Conservation (phyloP, 768 basidiomycete genomes). For the Hypholoma fasciculare region DNA sequence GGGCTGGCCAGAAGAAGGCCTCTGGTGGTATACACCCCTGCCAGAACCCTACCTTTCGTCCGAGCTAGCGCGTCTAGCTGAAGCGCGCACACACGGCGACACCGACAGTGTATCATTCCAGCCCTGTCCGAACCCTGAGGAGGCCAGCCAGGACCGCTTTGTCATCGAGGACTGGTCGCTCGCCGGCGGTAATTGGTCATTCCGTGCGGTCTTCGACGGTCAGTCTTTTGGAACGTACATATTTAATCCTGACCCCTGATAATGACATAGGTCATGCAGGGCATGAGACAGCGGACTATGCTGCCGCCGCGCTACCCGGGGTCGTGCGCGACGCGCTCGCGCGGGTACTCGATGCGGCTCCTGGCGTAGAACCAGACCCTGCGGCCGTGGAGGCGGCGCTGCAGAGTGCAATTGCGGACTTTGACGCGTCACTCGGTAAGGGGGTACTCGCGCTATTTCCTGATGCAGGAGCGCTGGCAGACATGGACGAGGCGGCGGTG, state of each 20-base stretch:
- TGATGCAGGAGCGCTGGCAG: slow-evolving; percentile 25
- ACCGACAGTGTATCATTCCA: slow-evolving; percentile 48
- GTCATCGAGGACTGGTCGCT: slow-evolving; percentile 40
- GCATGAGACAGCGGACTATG: slow-evolving; percentile 45
- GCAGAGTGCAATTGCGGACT: slow-evolving; percentile 29
- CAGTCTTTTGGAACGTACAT: slow-evolving; percentile 7
- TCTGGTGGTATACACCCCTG: slow-evolving; percentile 37
- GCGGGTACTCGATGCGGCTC: slow-evolving; percentile 4
- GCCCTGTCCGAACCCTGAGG: slow-evolving; percentile 41
- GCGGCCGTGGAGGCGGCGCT: slow-evolving; percentile 32
- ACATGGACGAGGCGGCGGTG: slow-evolving; percentile 41
- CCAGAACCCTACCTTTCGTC: slow-evolving; percentile 40
- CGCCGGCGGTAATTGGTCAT: slow-evolving; percentile 39
- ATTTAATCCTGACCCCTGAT: background rate
- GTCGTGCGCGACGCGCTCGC: slow-evolving; percentile 28
- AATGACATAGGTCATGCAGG: slow-evolving; percentile 41
- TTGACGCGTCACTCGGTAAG: slow-evolving; percentile 38
- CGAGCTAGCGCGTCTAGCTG: slow-evolving; percentile 40
- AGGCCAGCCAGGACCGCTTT: slow-evolving; percentile 47
- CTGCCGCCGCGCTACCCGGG: slow-evolving; percentile 30
- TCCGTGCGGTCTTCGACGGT: slow-evolving; percentile 52
- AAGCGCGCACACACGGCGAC: slow-evolving; percentile 27
- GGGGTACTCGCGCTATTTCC: slow-evolving; percentile 46
- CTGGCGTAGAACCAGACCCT: slow-evolving; percentile 9
- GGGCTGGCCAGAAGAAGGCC: slow-evolving; percentile 32